Evolutionary conservation across 2,329 filamentous ascomycete species (phyloP).

Genomic region (Lecanoromycetidae sp.): DNA sequence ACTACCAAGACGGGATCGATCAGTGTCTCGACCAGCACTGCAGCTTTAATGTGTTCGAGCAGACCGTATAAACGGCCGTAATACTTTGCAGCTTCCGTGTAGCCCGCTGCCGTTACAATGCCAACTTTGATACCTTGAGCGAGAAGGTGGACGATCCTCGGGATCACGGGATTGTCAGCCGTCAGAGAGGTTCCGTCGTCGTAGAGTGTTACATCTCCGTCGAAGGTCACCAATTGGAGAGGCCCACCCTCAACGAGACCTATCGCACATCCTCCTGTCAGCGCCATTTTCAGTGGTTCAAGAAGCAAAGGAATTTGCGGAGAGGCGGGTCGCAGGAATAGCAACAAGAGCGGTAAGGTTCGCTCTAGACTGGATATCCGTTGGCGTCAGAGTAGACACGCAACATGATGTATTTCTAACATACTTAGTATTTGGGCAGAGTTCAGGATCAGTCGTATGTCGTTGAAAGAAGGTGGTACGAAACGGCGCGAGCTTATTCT

Average conservation of each 20-base stretch:
- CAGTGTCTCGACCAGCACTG: slow-evolving; percentile 45
- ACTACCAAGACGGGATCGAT: slow-evolving; percentile 67
- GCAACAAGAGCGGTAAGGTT: no score
- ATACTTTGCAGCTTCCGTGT: slow-evolving; percentile 77
- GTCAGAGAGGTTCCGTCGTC: slow-evolving; percentile 74
- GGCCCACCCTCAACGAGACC: slow-evolving; percentile 63
- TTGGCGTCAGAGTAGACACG: no score
- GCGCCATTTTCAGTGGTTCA: no score
- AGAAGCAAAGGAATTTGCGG: no score
- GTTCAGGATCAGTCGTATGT: slow-evolving; percentile 84
- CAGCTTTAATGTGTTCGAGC: slow-evolving; percentile 61
- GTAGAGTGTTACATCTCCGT: slow-evolving; percentile 94
- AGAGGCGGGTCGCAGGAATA: no score
- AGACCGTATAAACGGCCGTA: slow-evolving; percentile 78
- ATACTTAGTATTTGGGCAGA: slow-evolving; percentile 85
- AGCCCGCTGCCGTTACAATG: slow-evolving; percentile 93
- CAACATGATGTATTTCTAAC: no score
- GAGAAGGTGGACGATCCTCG: slow-evolving; percentile 56
- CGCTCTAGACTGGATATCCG: no score
- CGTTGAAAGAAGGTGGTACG: slow-evolving; percentile 94
- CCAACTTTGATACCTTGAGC: slow-evolving; percentile 69
- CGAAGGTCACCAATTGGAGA: slow-evolving; percentile 82
- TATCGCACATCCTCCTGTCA: no score
- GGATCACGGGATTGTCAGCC: slow-evolving; percentile 64
- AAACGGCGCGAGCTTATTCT: slow-evolving; percentile 86